Evolutionary conservation across 352 stramenopile species (phyloP), one percentile per base, ranked within the genome.

Genomic region (Globisporangium heterothallicum): DNA sequence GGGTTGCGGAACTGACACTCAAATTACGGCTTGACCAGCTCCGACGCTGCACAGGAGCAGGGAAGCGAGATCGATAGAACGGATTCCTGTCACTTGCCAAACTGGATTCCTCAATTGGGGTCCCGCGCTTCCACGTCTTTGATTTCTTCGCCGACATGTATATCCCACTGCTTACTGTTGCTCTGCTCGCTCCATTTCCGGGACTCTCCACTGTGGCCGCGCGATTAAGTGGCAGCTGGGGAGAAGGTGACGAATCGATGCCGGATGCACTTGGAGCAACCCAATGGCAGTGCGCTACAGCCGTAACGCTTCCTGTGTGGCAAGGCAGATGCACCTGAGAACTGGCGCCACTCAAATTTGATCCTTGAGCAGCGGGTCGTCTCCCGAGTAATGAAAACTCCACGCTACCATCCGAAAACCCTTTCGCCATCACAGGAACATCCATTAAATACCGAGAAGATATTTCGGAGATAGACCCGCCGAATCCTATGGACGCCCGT

Each of bases 31-130:
- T 77, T 4, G 59, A 69, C 21, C 47, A 56, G 21, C 54, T 83
- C 35, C 62, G 62, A 6, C 70, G 63, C 19, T 70, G 49, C 18
- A 54, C 47, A 16, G 63, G 34, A 2, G 64, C 55, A 41, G 59
- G 57, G 42, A 86, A 84, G 6, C 76, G 56, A 26, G 76, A 72
- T 8, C 64, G 66, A 54, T 82, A 76, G 34, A 90, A 90, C 2
- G 68, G 79, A 30, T 88, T 90, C 49, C 70, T 75, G 21, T 81
- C 64, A 2, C 64, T 76, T 42, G 65, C 59, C n/a, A 88, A 57
- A 30, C 52, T 64, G n/a, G 63, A 67, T 18, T 73, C 62, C 8
- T 66, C 63, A 14, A 59, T 53, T 9, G 63, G 38, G 8, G 57
- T 50, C 3, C 64, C 68, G 34, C 61, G 68, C 35, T 57, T 63